Conservation (phyloP, 108 stramenopile genomes). For the Fistulifera solaris region DNA sequence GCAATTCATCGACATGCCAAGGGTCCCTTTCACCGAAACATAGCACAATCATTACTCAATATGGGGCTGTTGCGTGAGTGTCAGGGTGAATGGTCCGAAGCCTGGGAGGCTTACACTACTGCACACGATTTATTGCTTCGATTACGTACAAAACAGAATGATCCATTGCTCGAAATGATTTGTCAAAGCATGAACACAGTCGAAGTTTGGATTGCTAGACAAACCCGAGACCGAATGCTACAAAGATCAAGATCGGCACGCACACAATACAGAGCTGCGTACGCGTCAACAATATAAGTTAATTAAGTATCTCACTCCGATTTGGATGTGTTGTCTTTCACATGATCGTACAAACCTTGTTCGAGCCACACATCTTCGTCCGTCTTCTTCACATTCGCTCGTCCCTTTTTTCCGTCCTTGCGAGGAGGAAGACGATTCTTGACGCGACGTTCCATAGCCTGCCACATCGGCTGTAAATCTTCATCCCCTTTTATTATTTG, state of each 20-base stretch:
- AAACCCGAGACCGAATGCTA: not conserved
- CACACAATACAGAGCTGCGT: not conserved
- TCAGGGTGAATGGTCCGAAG: constrained; percentile 16
- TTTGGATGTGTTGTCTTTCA: constrained; percentile 11
- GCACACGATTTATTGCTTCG: constrained; percentile 15
- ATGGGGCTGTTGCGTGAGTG: constrained; percentile 30
- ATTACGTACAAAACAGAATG: not conserved
- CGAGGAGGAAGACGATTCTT: constrained; percentile 39
- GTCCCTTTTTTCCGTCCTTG: constrained; percentile 51
- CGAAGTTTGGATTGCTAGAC: not conserved
- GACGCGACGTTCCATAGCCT: constrained; percentile 80
- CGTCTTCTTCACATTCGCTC: constrained; percentile 59
- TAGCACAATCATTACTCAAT: constrained; percentile 22
- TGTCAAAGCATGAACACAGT: constrained; percentile 1
- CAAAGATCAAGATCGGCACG: not conserved
- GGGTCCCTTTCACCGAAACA: constrained; percentile 24
- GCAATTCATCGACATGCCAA: constrained; percentile 7
- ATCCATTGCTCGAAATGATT: constrained; percentile 1
- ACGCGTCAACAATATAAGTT: not conserved
- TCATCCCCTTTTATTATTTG: constrained; percentile 40
- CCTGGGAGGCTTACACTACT: constrained; percentile 15
- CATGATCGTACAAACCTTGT: constrained; percentile 58
- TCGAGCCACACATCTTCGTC: constrained; percentile 81
- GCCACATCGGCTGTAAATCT: constrained; percentile 86
- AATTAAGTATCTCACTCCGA: constrained; percentile 1